Evolutionary conservation across 169 alveolate genomes (phyloP), one percentile per base, ranked within the genome.

Genomic region (Eimeria zaria): DNA sequence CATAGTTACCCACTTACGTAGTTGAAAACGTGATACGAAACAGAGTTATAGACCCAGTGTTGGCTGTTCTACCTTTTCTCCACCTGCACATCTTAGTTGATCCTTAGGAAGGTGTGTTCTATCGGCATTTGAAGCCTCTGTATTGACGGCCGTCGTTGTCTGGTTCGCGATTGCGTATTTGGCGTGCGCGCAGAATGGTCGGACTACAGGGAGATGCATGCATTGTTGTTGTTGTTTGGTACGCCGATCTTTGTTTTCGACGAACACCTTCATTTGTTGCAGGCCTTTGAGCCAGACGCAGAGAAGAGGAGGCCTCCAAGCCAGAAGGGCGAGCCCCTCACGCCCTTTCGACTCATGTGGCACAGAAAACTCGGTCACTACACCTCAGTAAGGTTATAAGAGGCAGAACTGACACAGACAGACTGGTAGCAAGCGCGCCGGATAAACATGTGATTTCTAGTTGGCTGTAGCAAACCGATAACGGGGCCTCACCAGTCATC

Each of bases 201-300:
- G 11, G 93, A 87, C 93, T 87, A 87, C 93, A 87, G 93, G 81
- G 93, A 87, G 64, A 87, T 87, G 93, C 93, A 87, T 62, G 93
- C 93, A 11, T 48, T 87, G 18, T 53, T 87, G 81, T n/a, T 87
- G 46, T 36, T 87, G 67, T 87, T 60, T 22, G 93, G 93, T 14
- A 87, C 81, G 64, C 93, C 93, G 3, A 64, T 87, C 60, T 87
- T 87, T 41, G 93, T 87, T 5, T 87, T 87, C 36, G 93, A 87
- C 81, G 93, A 87, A 74, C 93, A 39, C 64, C 81, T 87, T n/a
- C 93, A 87, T 36, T 44, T 87, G 83, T 16, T 87, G 60, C 93
- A 87, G 93, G 46, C 93, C 6, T 87, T 87, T 44, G 93, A 87
- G 93, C 93, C 93, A 39, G 93, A 87, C 27, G 62, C 60, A 60